Evolutionary conservation across 257 asterid genomes (phyloP).

Genomic region (Eustoma russellianum): DNA sequence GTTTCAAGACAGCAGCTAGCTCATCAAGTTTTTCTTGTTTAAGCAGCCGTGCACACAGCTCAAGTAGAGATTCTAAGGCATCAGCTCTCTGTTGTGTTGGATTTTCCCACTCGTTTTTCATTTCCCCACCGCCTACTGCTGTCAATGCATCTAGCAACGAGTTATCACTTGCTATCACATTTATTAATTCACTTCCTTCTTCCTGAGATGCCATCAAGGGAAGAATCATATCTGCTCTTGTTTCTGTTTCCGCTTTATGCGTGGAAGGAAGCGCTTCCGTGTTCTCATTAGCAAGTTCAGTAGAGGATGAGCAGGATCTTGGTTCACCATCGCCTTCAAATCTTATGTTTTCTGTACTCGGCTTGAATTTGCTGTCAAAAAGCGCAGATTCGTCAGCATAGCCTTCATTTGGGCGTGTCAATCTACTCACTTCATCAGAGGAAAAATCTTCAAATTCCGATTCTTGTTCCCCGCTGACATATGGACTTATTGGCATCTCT

Average conservation of each 20-base stretch:
- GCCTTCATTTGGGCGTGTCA: slow-evolving; percentile 11
- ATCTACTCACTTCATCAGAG: slow-evolving; percentile 12
- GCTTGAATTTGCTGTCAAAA: slow-evolving; percentile 20
- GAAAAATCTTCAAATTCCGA: slow-evolving; percentile 16
- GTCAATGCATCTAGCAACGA: slow-evolving; percentile 16
- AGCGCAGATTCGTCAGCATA: slow-evolving; percentile 16
- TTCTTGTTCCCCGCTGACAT: slow-evolving; percentile 17
- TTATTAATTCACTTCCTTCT: slow-evolving; percentile 15
- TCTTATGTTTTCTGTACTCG: slow-evolving; percentile 15
- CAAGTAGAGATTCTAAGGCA: slow-evolving; percentile 89
- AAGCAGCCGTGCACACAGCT: slow-evolving; percentile 69
- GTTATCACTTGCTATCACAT: slow-evolving; percentile 15
- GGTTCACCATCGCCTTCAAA: slow-evolving; percentile 26
- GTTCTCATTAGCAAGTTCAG: slow-evolving; percentile 8
- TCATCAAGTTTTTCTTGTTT: slow-evolving; percentile 87
- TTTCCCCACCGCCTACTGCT: slow-evolving; percentile 26
- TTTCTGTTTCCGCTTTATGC: slow-evolving; percentile 17
- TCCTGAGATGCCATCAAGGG: slow-evolving; percentile 16
- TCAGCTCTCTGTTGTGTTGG: slow-evolving; percentile 61
- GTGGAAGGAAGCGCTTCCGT: slow-evolving; percentile 6
- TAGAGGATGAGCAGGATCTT: slow-evolving; percentile 15
- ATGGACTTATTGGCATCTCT: slow-evolving; percentile 21
- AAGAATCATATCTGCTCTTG: slow-evolving; percentile 12
- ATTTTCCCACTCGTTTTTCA: slow-evolving; percentile 24
- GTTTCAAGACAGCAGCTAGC: slow-evolving; percentile 75